Percentiles rank a stretch among this genome's conserved stretches.
Conservation (phyloP, 129 eudicot genomes). For the Artemisia argyi region DNA sequence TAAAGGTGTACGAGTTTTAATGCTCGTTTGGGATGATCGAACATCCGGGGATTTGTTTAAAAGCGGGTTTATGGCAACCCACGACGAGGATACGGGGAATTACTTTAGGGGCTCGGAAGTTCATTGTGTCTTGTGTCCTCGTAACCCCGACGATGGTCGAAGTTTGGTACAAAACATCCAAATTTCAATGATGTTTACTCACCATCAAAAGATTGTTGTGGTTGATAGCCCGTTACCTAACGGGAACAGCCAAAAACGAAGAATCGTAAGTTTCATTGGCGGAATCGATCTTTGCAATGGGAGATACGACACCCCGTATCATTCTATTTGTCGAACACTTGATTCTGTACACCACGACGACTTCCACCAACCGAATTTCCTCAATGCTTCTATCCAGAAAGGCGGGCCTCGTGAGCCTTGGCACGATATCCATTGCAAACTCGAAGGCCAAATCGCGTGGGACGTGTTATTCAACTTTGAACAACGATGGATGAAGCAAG, state of each 20-base stretch:
- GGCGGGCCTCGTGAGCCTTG: conserved; percentile 96
- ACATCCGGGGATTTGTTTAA: conserved; percentile 63
- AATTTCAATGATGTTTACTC: conserved; percentile 73
- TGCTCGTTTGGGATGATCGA: conserved; percentile 94
- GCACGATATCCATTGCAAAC: conserved; percentile 78
- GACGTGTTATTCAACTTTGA: conserved; percentile 79
- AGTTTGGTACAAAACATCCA: conserved; percentile 68
- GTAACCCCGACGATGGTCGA: conserved; percentile 82
- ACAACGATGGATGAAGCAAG: conserved; percentile 89
- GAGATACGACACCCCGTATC: conserved; percentile 77
- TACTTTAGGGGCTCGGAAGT: conserved; percentile 65
- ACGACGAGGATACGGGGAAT: conserved; percentile 67
- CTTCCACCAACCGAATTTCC: conserved; percentile 77
- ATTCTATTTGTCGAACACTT: conserved; percentile 65
- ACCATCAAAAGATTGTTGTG: conserved; percentile 79
- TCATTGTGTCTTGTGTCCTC: conserved; percentile 78
- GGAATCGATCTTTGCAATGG: conserved; percentile 94
- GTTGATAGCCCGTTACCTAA: conserved; percentile 74
- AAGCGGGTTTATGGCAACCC: conserved; percentile 88
- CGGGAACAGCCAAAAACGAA: conserved; percentile 46
- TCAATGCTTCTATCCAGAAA: conserved; percentile 49
- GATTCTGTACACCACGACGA: conserved; percentile 68
- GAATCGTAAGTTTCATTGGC: conserved; percentile 79
- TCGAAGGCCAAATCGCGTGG: conserved; percentile 87
- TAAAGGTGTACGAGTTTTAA: conserved; percentile 82